Evolutionary conservation across 257 asterid genomes (phyloP).

Genomic region (Hygrophila difformis): DNA sequence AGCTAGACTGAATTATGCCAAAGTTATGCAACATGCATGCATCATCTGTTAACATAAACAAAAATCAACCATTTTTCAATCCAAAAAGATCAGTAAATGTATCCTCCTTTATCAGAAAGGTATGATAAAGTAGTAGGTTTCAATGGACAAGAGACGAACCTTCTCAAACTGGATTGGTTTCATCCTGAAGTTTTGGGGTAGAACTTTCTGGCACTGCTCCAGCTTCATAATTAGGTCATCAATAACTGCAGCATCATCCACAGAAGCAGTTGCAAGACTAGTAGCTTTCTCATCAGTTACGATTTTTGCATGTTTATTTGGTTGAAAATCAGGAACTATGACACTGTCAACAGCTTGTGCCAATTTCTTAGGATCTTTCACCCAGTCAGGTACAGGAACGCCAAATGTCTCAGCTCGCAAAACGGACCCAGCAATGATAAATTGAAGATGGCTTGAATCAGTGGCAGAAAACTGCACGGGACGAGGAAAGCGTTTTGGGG

Average conservation of each 20-base stretch:
- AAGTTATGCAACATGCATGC: too few species aligned
- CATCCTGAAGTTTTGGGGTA: slow-evolving; percentile 63
- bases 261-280: slow-evolving; percentile 64
- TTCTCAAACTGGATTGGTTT: slow-evolving; percentile 90
- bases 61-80: too few species aligned
- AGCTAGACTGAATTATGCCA: too few species aligned
- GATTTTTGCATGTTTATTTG: slow-evolving; percentile 57
- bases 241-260: slow-evolving; percentile 74
- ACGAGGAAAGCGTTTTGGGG: slow-evolving; percentile 84
- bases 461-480: slow-evolving; percentile 56
- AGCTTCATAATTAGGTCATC: slow-evolving; percentile 57
- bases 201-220: slow-evolving; percentile 43
- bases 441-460: slow-evolving; percentile 86
- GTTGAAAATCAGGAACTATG: slow-evolving; percentile 65
- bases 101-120: too few species aligned
- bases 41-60: too few species aligned
- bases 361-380: slow-evolving; percentile 57
- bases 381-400: slow-evolving; percentile 81
- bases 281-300: slow-evolving; percentile 89
- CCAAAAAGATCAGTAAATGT: too few species aligned
- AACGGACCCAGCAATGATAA: slow-evolving; percentile 65
- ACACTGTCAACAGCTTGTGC: slow-evolving; percentile 55
- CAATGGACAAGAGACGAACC: slow-evolving; percentile 28
- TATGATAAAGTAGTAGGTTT: too few species aligned
- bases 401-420: slow-evolving; percentile 83